Evolutionary conservation across 495 filamentous ascomycete genomes (phyloP), one percentile per base, ranked within the genome.

Genomic region (Terfezia boudieri): DNA sequence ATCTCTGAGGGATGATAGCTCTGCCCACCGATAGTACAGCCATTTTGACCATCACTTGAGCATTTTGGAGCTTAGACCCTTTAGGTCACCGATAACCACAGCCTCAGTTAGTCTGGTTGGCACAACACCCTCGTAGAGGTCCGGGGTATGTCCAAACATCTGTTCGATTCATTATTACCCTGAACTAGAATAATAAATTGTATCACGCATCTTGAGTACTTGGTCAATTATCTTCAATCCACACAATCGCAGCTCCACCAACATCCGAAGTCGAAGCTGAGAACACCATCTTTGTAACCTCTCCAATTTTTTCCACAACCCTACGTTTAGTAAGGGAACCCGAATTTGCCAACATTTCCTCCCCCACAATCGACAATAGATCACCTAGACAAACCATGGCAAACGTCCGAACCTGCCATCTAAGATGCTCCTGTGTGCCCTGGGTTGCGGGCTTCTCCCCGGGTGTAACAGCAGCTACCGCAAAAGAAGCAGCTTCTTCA

Each of bases 11-110:
- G 87, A 94, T 41, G 87, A 81, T 2, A 99, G 75, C 57, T 94
- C 84, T n/a, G 90, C 92, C 90, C 90, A 99, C 90, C n/a, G 88
- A 88, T 64, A 92, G 86, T 1, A 96, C 82, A 1, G 92, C 80
- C 78, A 94, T 86, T 64, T 88, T 92, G 43, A 99, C 86, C 90
- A 99, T 99, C 32, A 94, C 86, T 56, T 88, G 83, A 3, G 90
- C 90, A 63, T 99, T n/a, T n/a, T 99, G 0, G 92, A 85, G 66
- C 92, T 93, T 32, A 96, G 78, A 2, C 84, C 86, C 67, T 85
- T 86, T 17, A 99, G 70, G 57, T 99, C 90, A 23, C 92, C 90
- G 65, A 99, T 94, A 35, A 84, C 76, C 0, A 85, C 85, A 43
- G 82, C 82, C 54, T 94, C 86, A 22, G 76, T 74, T n/a, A n/a